A percentile compares a stretch with the other conserved stretches of the same genome.
These are phyloP conservation scores for Fusarium sp. DNA, from an alignment of 2,329 filamentous ascomycete species.

Conservation along the genomic window DNA sequence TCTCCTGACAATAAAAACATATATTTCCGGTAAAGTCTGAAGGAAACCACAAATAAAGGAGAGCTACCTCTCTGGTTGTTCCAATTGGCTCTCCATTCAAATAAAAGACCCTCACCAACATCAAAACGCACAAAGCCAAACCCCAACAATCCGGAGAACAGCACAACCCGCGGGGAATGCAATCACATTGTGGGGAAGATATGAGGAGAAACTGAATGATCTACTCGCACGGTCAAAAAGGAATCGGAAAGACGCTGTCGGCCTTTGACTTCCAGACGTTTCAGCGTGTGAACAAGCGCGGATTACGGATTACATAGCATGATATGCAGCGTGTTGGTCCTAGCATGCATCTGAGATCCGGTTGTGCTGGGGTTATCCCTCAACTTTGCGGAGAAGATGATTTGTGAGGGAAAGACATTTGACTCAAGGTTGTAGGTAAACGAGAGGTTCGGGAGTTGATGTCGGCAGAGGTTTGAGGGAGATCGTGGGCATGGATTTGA, in stretches of 20 bases:
- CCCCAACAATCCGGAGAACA: neutral
- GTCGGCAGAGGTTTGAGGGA: neutral
- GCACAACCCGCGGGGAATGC: neutral
- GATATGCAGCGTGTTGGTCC: neutral
- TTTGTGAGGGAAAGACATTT: neutral
- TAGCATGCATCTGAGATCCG: constrained; percentile 12
- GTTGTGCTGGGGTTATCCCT: constrained; percentile 4
- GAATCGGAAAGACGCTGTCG: neutral
- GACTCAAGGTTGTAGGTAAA: neutral
- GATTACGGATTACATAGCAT: constrained; percentile 11
- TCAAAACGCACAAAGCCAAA: neutral
- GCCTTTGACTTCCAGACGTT: constrained; percentile 19
- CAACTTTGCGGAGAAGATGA: constrained; percentile 12
- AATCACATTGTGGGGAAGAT: constrained; percentile 6
- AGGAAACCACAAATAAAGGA: neutral
- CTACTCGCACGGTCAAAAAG: constrained; percentile 2
- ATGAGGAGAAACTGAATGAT: neutral
- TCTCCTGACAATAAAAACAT: constrained; percentile 15
- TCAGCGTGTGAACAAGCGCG: neutral
- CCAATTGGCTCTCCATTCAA: neutral
- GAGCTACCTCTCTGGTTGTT: no score
- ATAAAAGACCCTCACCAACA: neutral
- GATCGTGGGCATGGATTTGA: neutral
- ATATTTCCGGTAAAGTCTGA: neutral
- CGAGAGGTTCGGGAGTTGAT: constrained; percentile 5